phyloP scores from a whole-genome alignment of 2,329 filamentous ascomycete genomes.

The Trichoderma gracile region DNA sequence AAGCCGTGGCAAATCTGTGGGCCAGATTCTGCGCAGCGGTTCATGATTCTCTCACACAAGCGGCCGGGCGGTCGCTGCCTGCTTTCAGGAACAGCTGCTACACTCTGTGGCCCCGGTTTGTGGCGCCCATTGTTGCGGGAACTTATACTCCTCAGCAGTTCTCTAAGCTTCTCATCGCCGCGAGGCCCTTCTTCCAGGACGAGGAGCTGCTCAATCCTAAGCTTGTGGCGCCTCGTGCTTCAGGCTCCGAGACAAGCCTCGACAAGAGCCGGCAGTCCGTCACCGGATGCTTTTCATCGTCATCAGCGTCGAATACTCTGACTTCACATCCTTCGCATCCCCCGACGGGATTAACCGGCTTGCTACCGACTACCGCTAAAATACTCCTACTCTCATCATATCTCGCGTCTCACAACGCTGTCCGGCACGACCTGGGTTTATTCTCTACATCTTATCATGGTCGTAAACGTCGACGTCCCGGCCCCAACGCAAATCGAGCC shows the following conservation, averaged over 20 bases:
- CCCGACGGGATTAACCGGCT: conserved; percentile 50
- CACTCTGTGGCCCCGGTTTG: conserved; percentile 83
- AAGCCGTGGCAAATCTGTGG: conserved; percentile 72
- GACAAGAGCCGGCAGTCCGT: neutral
- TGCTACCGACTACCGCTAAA: conserved; percentile 71
- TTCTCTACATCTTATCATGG: conserved; percentile 71
- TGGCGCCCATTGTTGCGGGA: conserved; percentile 72
- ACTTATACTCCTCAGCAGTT: conserved; percentile 78
- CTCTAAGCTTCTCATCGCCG: conserved; percentile 73
- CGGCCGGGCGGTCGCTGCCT: conserved; percentile 76
- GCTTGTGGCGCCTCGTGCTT: conserved; percentile 46
- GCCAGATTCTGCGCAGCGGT: conserved; percentile 78
- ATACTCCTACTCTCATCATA: conserved; percentile 76
- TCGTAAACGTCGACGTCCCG: conserved; percentile 52
- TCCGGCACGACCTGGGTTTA: conserved; percentile 69
- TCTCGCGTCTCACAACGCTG: conserved; percentile 76
- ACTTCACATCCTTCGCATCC: conserved; percentile 12
- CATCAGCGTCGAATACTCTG: neutral
- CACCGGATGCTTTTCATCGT: neutral
- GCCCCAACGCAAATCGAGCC: conserved; percentile 42
- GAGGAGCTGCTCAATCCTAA: conserved; percentile 68
- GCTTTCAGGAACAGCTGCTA: conserved; percentile 69
- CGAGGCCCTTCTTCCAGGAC: conserved; percentile 69
- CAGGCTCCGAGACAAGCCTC: neutral
- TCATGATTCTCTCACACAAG: conserved; percentile 81